Conservation (phyloP, 345 rosid genomes). For the Syzygium aromaticum region DNA sequence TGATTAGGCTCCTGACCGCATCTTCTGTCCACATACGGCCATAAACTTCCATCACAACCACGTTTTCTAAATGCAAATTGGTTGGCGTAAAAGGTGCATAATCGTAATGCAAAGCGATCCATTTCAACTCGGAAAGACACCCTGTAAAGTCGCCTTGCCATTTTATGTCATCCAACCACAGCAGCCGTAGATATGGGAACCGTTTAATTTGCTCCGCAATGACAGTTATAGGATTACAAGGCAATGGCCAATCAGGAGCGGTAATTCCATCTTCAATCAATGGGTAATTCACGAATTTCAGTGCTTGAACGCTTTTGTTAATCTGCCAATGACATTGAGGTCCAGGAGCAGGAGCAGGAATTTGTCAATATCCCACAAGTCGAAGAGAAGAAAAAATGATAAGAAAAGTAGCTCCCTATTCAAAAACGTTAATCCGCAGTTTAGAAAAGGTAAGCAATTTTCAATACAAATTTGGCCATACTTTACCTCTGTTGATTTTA, state of each 20-base stretch:
- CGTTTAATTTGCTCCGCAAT: not conserved
- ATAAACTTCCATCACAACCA: accelerated
- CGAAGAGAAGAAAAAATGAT: not conserved
- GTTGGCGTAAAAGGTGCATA: accelerated
- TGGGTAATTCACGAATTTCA: too few relatives aligned
- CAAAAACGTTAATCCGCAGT: not conserved
- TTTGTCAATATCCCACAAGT: not conserved
- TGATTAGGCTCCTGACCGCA: not conserved
- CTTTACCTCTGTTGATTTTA: not conserved
- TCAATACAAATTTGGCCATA: not conserved
- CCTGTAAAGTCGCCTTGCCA: not conserved
- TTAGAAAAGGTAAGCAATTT: not conserved
- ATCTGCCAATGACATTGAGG: not conserved
- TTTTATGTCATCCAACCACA: accelerated
- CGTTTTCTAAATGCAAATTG: not conserved
- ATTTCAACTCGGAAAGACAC: not conserved
- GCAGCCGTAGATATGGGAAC: accelerated
- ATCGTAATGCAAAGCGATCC: accelerated
- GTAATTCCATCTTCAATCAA: too few relatives aligned
- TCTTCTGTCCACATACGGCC: not conserved
- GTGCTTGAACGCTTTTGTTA: not conserved
- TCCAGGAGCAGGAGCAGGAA: not conserved
- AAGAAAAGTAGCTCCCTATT: not conserved
- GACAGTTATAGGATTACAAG: accelerated
- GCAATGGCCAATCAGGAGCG: accelerated